Percentiles rank a stretch among this genome's conserved stretches.
phyloP scores from a whole-genome alignment of 345 rosid genomes.

The Boechera retrofracta region DNA sequence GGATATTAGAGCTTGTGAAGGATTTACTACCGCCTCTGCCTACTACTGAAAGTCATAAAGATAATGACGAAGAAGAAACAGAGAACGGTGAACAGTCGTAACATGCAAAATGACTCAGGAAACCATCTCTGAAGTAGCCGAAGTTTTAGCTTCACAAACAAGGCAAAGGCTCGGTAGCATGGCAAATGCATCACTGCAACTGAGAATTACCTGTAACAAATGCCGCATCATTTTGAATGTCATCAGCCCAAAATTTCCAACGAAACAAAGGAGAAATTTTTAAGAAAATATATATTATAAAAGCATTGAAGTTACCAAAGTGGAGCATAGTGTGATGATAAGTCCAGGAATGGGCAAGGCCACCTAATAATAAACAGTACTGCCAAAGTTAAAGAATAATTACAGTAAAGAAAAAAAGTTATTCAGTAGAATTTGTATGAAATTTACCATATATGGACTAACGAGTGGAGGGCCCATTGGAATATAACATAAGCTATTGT shows the following conservation, averaged over 20 bases:
- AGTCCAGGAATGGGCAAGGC: slow-evolving; percentile 96
- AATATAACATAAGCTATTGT: slow-evolving; percentile 76
- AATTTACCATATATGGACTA: slow-evolving; percentile 64
- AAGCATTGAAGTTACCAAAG: slow-evolving; percentile 60
- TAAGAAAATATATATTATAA: background rate
- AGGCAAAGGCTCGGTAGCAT: slow-evolving; percentile 72
- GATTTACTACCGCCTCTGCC: slow-evolving; percentile 44
- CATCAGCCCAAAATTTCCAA: slow-evolving; percentile 1
- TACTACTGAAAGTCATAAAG: slow-evolving; percentile 7
- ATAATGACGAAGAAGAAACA: slow-evolving; percentile 32
- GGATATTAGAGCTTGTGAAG: slow-evolving; percentile 42
- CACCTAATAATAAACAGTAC: slow-evolving; percentile 62
- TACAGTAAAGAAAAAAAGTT: background rate
- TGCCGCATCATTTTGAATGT: background rate
- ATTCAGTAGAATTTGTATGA: background rate
- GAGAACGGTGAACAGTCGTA: slow-evolving; percentile 28
- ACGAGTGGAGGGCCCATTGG: slow-evolving; percentile 87
- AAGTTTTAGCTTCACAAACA: slow-evolving; percentile 76
- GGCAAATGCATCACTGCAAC: slow-evolving; percentile 90
- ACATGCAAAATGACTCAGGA: slow-evolving; percentile 53
- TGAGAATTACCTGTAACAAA: slow-evolving; percentile 71
- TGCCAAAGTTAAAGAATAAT: slow-evolving; percentile 15
- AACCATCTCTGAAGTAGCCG: slow-evolving; percentile 66
- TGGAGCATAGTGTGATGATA: slow-evolving; percentile 86
- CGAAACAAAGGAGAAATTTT: background rate